Conservation (phyloP, 495 filamentous ascomycete genomes). For the Penicillium macrosclerotiorum region DNA sequence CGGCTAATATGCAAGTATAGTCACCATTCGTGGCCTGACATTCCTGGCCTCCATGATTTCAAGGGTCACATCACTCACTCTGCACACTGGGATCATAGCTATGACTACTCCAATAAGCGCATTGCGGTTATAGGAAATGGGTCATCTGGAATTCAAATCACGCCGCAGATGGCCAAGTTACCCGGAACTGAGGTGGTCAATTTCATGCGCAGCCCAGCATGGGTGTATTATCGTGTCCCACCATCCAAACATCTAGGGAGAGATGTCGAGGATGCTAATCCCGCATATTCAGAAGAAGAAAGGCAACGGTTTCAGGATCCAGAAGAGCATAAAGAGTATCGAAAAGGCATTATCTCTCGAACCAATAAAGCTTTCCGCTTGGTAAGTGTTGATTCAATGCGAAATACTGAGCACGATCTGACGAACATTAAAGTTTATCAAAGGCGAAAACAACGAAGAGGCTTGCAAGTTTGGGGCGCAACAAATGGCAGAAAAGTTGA, state of each 20-base stretch:
- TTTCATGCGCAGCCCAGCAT: conserved; percentile 28
- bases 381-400: conserved; percentile 23
- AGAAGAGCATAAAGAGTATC: conserved; percentile 18
- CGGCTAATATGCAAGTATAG: too few relatives aligned
- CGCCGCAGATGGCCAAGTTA: conserved; percentile 47
- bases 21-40: conserved; percentile 52
- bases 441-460: too few relatives aligned
- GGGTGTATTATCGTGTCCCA: too few relatives aligned
- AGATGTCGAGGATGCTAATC: conserved; percentile 25
- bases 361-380: conserved; percentile 31
- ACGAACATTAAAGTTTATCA: too few relatives aligned
- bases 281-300: conserved; percentile 28
- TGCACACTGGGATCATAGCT: conserved; percentile 46
- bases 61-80: conserved; percentile 49
- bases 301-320: conserved; percentile 10
- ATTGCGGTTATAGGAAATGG: conserved; percentile 54
- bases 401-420: too few relatives aligned
- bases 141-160: conserved; percentile 50
- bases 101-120: conserved; percentile 44
- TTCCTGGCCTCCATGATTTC: conserved; percentile 47
- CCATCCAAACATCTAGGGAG: conserved; percentile 26
- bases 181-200: conserved; percentile 22
- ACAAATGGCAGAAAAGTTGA: conserved; percentile 39
- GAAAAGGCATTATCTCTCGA: conserved; percentile 30
- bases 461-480: too few relatives aligned